Evolutionary conservation across 148 eudicot genomes (phyloP), one percentile per base, ranked within the genome.

Genomic region (Linanthus parryae): DNA sequence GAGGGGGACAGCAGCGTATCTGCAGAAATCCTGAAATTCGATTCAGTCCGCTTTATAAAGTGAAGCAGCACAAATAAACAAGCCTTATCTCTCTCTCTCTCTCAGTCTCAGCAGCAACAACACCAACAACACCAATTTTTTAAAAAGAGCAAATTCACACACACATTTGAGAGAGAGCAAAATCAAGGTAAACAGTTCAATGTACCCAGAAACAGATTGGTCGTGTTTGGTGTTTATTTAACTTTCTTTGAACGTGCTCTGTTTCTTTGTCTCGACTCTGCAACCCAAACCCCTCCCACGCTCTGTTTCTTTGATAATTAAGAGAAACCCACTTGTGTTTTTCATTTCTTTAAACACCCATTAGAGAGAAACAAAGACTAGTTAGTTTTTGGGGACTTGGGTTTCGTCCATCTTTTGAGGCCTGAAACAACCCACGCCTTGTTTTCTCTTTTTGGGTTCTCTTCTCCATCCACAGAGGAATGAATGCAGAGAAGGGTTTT

Each of bases 1-100:
- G n/a, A 14, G 73, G 74, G 81, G 76, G 78, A 73, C 74, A 73
- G 50, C 43, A 64, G 70, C 82, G 79, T 80, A 76, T 76, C 82
- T 70, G 44, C 20, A 59, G 64, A 79, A 80, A 76, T 80, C 85
- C 68, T 66, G 58, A 69, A 72, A 72, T 75, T 76, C 68, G 85
- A 72, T 65, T 69, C 79, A 66, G 59, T 64, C n/a, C 67, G 59
- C 72, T 64, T 78, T 74, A 52, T 57, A 71, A 72, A 72, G 69
- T 63, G 49, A 64, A 34, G 28, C 45, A 68, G 44, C 7, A 52
- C 63, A 63, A 53, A 41, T 52, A n/a, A 57, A 33, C 26, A 18
- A 42, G 38, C 44, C 28, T 25, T 43, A 12, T 39, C 22, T n/a
- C n/a, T n/a, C n/a, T n/a, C n/a, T n/a, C n/a, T n/a, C n/a, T n/a